These are phyloP conservation scores for Spiraea crenata DNA, from an alignment of 331 rosid genomes.

Conservation along the genomic window DNA sequence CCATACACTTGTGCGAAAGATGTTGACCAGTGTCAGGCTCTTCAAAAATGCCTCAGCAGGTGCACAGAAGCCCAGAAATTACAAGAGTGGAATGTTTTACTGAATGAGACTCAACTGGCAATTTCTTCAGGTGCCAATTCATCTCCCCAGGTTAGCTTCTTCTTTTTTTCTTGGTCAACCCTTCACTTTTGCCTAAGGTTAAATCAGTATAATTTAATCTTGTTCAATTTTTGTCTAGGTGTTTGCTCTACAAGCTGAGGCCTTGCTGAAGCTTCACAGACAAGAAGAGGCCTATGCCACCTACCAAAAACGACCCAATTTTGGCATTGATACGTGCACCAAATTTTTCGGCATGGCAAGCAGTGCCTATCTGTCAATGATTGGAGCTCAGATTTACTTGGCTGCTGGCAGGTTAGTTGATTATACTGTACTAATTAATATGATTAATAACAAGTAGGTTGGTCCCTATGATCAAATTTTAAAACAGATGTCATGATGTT, in stretches of 20 bases:
- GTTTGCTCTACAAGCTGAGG: constrained; percentile 83
- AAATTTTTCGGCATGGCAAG: constrained; percentile 51
- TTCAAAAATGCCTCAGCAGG: constrained; percentile 53
- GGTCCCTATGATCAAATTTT: neutral
- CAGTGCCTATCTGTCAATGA: constrained; percentile 50
- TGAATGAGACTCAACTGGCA: constrained; percentile 65
- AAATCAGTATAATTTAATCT: neutral
- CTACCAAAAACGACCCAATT: constrained; percentile 57
- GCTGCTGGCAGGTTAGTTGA: constrained; percentile 75
- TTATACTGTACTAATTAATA: no score
- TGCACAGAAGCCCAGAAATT: constrained; percentile 59
- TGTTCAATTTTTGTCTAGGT: constrained; percentile 32
- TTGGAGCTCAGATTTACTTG: constrained; percentile 59
- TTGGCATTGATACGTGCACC: constrained; percentile 46
- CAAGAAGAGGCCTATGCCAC: constrained; percentile 65
- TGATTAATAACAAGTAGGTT: no score
- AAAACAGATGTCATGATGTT: neutral
- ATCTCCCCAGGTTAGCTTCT: constrained; percentile 62
- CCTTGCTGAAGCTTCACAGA: constrained; percentile 66
- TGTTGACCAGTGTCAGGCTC: constrained; percentile 44
- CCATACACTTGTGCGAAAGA: constrained; percentile 31
- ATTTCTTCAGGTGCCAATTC: constrained; percentile 69
- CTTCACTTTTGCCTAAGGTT: constrained; percentile 13
- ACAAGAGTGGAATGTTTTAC: constrained; percentile 54
- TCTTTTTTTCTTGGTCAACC: neutral